Conservation (phyloP, 2,329 filamentous ascomycete genomes). For the Colletotrichum noveboracense region DNA sequence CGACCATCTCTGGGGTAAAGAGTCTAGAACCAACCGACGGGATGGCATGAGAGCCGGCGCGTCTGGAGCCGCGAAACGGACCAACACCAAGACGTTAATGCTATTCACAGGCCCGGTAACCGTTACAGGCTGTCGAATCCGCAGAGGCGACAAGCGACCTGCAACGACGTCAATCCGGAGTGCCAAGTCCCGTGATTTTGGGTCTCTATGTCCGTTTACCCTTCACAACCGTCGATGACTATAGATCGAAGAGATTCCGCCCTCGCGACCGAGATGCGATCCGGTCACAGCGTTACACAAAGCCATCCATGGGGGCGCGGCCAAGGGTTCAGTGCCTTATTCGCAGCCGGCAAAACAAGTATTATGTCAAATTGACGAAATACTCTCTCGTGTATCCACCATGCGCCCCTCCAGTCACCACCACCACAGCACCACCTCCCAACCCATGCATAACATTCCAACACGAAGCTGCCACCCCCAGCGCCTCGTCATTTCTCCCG, state of each 20-base stretch:
- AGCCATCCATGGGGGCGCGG: neutral
- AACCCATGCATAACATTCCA: neutral
- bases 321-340: neutral
- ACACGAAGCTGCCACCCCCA: neutral
- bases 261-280: neutral
- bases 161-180: neutral
- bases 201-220: neutral
- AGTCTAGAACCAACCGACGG: neutral
- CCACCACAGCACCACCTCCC: neutral
- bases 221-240: neutral
- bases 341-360: neutral
- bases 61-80: neutral
- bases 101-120: neutral
- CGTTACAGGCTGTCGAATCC: neutral
- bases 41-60: neutral
- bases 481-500: neutral
- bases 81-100: neutral
- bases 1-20: neutral
- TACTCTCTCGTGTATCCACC: neutral
- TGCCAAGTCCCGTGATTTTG: neutral
- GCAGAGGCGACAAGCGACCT: neutral
- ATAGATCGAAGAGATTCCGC: neutral
- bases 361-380: constrained; percentile 13
- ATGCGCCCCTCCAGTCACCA: neutral
- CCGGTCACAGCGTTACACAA: neutral